Conservation (phyloP, 208 protist genomes). For the Strigomonas culicis region DNA sequence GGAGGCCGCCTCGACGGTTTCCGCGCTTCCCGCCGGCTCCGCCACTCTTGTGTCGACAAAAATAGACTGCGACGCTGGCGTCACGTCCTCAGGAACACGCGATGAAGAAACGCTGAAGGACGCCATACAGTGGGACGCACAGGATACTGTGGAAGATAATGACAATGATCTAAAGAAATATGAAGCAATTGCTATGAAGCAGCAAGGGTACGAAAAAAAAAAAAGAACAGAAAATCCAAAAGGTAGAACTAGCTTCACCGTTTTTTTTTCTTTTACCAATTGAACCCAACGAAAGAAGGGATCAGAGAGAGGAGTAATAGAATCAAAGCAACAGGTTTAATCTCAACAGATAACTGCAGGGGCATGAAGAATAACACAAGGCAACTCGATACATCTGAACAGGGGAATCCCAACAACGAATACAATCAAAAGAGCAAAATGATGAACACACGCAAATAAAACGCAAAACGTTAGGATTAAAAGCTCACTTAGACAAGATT, state of each 20-base stretch:
- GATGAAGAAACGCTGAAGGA: background rate
- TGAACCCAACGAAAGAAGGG: background rate
- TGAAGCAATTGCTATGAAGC: background rate
- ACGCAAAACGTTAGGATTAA: background rate
- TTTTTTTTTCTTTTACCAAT: too few species aligned
- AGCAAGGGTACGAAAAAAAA: background rate
- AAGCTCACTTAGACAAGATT: background rate
- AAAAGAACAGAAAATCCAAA: background rate
- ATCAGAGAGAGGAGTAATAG: background rate
- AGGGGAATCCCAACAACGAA: too few species aligned
- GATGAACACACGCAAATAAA: conserved; percentile 6
- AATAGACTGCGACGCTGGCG: too few species aligned
- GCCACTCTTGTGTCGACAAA: too few species aligned
- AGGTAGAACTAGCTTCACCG: too few species aligned
- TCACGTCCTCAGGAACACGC: too few species aligned
- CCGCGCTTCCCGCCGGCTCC: background rate
- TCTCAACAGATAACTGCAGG: background rate
- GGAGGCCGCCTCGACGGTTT: background rate
- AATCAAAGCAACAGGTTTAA: background rate
- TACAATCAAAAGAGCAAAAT: conserved; percentile 3
- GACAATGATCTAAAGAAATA: background rate
- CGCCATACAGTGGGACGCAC: background rate
- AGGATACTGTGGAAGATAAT: background rate
- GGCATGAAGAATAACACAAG: background rate
- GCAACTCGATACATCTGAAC: too few species aligned